Conservation (phyloP, 768 basidiomycete species). For the Tylopilus plumbeoviolaceoides region DNA sequence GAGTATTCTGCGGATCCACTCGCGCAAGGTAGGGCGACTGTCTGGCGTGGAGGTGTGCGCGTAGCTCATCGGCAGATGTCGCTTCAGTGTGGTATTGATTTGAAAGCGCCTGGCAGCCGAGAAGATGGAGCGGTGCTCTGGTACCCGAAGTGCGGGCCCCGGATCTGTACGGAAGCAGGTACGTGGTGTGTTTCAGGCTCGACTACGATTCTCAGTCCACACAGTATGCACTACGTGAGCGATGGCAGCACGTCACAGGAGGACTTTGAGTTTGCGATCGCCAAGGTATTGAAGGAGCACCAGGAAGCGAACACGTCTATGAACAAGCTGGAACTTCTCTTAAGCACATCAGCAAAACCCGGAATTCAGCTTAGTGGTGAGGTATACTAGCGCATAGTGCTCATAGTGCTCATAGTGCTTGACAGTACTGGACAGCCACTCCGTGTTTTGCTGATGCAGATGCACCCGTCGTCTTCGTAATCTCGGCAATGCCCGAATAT, state of each 20-base stretch:
- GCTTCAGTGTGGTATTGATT: conserved; percentile 93
- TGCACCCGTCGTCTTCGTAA: too few relatives aligned
- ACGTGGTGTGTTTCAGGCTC: conserved; percentile 18
- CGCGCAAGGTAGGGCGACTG: conserved; percentile 74
- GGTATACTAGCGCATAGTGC: too few relatives aligned
- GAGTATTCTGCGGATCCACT: conserved; percentile 93
- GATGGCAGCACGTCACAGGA: conserved; percentile 98
- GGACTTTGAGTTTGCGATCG: conserved; percentile 98
- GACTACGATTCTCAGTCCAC: background rate
- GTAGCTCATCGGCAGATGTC: conserved; percentile 67
- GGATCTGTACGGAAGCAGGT: conserved; percentile 98
- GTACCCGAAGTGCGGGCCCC: conserved; percentile 95
- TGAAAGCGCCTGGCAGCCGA: conserved; percentile 93
- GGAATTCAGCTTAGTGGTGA: too few relatives aligned
- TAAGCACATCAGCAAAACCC: too few relatives aligned
- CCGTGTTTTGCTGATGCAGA: too few relatives aligned
- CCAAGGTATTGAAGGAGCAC: conserved; percentile 97
- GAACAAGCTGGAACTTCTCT: conserved; percentile 91
- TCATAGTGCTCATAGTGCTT: too few relatives aligned
- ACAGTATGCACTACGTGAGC: conserved; percentile 90
- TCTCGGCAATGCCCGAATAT: too few relatives aligned
- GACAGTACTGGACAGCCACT: too few relatives aligned
- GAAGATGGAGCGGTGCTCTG: conserved; percentile 99
- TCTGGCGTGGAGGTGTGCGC: background rate
- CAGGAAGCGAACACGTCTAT: conserved; percentile 92